Conservation (phyloP, 106 monocot genomes). For the Narthecium ossifragum region DNA sequence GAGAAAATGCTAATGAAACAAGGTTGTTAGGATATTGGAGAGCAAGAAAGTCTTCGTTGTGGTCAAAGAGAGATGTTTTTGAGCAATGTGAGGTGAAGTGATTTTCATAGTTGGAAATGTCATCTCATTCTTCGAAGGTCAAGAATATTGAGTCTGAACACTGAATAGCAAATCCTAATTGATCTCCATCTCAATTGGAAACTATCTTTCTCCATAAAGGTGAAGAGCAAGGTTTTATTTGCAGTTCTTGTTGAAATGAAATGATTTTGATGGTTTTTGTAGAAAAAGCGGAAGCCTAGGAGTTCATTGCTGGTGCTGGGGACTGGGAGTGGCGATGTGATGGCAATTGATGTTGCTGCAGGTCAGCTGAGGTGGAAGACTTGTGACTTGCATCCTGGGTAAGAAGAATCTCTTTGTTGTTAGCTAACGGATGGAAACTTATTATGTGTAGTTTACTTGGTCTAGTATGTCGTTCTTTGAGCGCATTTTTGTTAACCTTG, state of each 20-base stretch:
- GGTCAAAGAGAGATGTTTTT: too few relatives aligned
- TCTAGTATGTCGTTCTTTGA: not conserved
- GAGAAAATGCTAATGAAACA: too few relatives aligned
- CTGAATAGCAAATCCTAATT: too few relatives aligned
- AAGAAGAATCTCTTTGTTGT: slow-evolving; percentile 9
- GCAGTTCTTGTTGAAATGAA: too few relatives aligned
- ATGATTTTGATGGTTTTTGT: not conserved
- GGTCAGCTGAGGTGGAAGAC: slow-evolving; percentile 75
- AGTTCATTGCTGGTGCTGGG: slow-evolving; percentile 70
- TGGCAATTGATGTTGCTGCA: slow-evolving; percentile 72
- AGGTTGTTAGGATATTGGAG: too few relatives aligned
- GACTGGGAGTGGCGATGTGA: slow-evolving; percentile 75
- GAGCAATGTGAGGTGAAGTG: too few relatives aligned
- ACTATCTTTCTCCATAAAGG: not conserved
- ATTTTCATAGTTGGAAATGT: too few relatives aligned
- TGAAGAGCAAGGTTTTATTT: not conserved
- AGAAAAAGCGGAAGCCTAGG: slow-evolving; percentile 65
- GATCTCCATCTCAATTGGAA: too few relatives aligned
- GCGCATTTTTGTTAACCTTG: not conserved
- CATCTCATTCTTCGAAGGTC: too few relatives aligned
- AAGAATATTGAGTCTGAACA: too few relatives aligned
- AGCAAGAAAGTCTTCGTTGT: too few relatives aligned
- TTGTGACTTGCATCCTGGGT: slow-evolving; percentile 88
- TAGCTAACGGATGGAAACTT: not conserved
- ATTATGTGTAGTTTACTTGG: not conserved